Base-by-base conservation (phyloP, 257 asterid species). In the Osmanthus fragrans region DNA sequence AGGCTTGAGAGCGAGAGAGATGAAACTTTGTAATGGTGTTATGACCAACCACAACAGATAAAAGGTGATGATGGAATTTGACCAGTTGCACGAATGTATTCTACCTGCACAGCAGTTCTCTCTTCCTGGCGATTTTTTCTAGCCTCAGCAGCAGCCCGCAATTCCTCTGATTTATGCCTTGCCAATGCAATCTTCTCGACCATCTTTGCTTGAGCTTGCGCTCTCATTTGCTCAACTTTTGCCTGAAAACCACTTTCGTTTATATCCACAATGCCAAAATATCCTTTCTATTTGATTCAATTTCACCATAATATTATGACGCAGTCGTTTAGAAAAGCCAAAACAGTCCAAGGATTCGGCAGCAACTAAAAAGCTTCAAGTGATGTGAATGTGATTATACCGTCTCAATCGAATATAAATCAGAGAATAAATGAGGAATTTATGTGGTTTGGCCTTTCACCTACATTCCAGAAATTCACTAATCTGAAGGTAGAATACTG, bases 181-280 rank as follows among this genome's bases (percentile, higher is more conserved):
- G 97, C 93, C 93, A 89, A 54, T 65, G 98, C 97, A 19, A 93
- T 84, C 87, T 93, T 93, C 92, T 93, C 89, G 75, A 84, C 92
- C 94, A 93, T 92, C 81, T 91, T 90, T 34, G 96, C 96, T 77
- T 93, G 93, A 54, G 97, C 94, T 34, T 90, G 94, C 30, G 96
- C 94, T 84, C 85, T 88, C 92, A 92, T 84, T 87, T 93, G 92
- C 80, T 96, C 99, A 37, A 92, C 88, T 82, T 84, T 89, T 27
- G 83, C 87, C 90, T 87, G 84, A 69, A 82, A 27, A 7, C n/a
- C 70, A 21, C 5, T 27, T 75, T 16, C 19, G 34, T 64, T 66
- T 64, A 58, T 7, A 18, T 39, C 7, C n/a, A 64, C 39, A 71
- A 66, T 75, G 79, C 33, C 47, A 64, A 65, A 65, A 51, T 16